Evolutionary conservation across 2,329 filamentous ascomycete species (phyloP), one percentile per base, ranked within the genome.

Genomic region (Aspergillus sp.): DNA sequence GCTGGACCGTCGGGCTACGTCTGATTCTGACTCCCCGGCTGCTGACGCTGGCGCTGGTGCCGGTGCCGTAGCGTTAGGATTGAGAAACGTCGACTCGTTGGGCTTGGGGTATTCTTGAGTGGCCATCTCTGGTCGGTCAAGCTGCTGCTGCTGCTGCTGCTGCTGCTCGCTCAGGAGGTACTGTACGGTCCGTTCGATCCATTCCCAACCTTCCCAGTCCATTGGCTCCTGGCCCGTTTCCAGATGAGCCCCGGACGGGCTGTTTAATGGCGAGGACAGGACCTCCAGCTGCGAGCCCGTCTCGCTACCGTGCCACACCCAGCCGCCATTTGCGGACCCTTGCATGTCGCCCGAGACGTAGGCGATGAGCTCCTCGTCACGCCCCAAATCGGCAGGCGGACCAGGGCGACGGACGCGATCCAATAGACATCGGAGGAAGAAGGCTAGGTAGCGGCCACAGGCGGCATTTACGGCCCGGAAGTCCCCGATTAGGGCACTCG

Each of bases 331-430:
- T 0, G 77, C 75, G n/a, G 78, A 81, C 1, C 84, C 86, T 67
- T 97, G 91, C 58, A 94, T 74, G 67, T 97, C 93, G 0, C 84
- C 86, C 29, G 86, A 91, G 1, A 86, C 81, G 58, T 95, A 95
- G 0, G 83, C 87, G 29, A 97, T 71, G 56, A 97, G 78, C 63
- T 96, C 91, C 62, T 97, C 90, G 58, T 98, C 90, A 3, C 75
- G 73, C 41, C 81, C 78, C 2, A 79, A 60, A 29, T 64, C 64
- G 2, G 57, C 59, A 26, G 36, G 12, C 0, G 63, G 54, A 1
- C 67, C 65, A 10, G 69, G 67, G 27, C 65, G 71, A 7, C 73
- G 74, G 12, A 76, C 56, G 34, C 78, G 78, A 32, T 80, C 77
- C 1, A 81, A 70, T 3, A 97, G 67, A 4, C 75, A 73, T 3